A percentile compares a stretch with the other conserved stretches of the same genome.
Conservation (phyloP, 2,329 filamentous ascomycete genomes). For the Cercospora janseana region DNA sequence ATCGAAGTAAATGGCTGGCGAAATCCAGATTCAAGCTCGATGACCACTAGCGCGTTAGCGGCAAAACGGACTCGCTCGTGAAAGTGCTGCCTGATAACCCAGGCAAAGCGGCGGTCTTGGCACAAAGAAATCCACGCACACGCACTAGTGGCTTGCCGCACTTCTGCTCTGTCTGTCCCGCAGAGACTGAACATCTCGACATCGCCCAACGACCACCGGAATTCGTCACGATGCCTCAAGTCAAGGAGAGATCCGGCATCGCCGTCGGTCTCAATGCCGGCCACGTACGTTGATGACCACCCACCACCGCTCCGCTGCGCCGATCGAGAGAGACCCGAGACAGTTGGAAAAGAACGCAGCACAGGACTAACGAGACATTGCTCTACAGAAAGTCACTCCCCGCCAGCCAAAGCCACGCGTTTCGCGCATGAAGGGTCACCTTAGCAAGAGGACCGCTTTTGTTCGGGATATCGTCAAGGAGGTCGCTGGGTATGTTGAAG, state of each 20-base stretch:
- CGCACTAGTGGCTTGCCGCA: conserved; percentile 1
- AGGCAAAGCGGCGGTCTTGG: background rate
- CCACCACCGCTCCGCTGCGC: background rate
- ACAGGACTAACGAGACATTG: conserved; percentile 27
- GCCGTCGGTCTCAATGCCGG: conserved; percentile 63
- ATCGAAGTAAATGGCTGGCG: conserved; percentile 13
- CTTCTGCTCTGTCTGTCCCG: conserved; percentile 1
- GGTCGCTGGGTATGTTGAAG: conserved; percentile 76
- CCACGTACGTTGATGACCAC: conserved; percentile 56
- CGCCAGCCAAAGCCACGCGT: conserved; percentile 51
- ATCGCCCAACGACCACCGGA: conserved; percentile 28
- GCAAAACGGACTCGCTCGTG: conserved; percentile 7
- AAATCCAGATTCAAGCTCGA: conserved; percentile 13
- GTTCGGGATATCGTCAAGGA: conserved; percentile 97
- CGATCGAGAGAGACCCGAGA: conserved; percentile 12
- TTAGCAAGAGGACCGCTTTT: conserved; percentile 96
- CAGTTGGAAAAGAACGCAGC: conserved; percentile 8
- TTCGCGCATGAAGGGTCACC: conserved; percentile 82
- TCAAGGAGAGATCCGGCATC: conserved; percentile 56
- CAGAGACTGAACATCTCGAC: conserved; percentile 27
- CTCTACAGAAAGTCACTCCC: conserved; percentile 50
- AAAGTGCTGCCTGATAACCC: background rate
- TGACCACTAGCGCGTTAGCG: conserved; percentile 1
- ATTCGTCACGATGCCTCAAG: conserved; percentile 50
- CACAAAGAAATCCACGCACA: conserved; percentile 9